Conservation (phyloP, 495 filamentous ascomycete species). For the Neurospora sp. region DNA sequence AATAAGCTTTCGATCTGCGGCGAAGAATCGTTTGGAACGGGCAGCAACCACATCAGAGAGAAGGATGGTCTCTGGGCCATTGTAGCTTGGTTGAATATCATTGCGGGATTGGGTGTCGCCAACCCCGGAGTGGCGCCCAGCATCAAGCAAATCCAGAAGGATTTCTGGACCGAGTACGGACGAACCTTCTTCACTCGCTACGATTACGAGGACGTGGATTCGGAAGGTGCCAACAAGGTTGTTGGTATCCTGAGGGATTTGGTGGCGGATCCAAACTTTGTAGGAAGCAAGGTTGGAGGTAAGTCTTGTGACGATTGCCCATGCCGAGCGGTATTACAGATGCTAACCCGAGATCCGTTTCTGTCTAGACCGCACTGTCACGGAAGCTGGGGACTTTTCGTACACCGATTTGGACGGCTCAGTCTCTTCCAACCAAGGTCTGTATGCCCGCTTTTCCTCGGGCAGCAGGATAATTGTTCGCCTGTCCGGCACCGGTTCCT, state of each 20-base stretch:
- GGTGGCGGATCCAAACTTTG: conserved; percentile 57
- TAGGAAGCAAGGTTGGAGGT: conserved; percentile 71
- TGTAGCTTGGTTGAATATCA: conserved; percentile 96
- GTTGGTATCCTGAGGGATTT: conserved; percentile 64
- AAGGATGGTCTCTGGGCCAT: conserved; percentile 98
- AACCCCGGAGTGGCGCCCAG: conserved; percentile 65
- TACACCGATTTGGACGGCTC: conserved; percentile 97
- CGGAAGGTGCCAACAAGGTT: conserved; percentile 80
- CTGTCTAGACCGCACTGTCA: conserved; percentile 56
- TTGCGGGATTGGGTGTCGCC: conserved; percentile 82
- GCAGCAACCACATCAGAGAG: conserved; percentile 98
- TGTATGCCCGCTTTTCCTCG: conserved; percentile 90
- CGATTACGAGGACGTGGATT: conserved; percentile 92
- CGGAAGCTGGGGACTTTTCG: conserved; percentile 86
- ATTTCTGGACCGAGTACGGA: conserved; percentile 95
- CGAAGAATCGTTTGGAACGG: conserved; percentile 95
- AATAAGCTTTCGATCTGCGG: conserved; percentile 98
- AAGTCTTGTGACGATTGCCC: conserved; percentile 12
- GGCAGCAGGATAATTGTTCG: conserved; percentile 90
- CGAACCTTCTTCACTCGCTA: conserved; percentile 98
- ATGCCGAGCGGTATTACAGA: not conserved
- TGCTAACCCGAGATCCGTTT: conserved; percentile 3
- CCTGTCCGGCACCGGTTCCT: conserved; percentile 87
- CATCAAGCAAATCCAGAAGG: conserved; percentile 89
- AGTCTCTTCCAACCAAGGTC: conserved; percentile 89